Conservation (phyloP, 257 asterid genomes). For the Solanum sejunctum region DNA sequence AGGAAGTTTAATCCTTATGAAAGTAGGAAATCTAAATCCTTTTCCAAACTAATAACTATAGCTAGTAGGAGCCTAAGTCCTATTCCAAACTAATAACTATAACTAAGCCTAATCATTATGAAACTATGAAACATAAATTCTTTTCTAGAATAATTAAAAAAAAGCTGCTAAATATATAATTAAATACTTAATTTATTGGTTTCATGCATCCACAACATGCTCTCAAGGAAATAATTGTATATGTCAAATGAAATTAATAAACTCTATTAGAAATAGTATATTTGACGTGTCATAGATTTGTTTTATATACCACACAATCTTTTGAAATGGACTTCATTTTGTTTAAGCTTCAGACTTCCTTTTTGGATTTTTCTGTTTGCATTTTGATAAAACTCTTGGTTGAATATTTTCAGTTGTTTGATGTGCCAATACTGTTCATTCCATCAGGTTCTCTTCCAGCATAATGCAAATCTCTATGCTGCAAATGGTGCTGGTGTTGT, state of each 20-base stretch:
- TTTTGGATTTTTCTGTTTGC: not conserved
- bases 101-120: too few species aligned
- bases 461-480: slow-evolving; percentile 86
- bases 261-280: not conserved
- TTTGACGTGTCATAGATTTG: not conserved
- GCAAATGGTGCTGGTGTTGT: slow-evolving; percentile 99
- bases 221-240: not conserved
- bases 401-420: not conserved
- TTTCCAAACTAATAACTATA: too few species aligned
- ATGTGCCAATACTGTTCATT: slow-evolving; percentile 6
- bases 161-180: too few species aligned
- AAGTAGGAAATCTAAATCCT: too few species aligned
- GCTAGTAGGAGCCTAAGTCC: too few species aligned
- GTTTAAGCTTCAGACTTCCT: not conserved
- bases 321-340: not conserved
- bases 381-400: not conserved
- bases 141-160: too few species aligned
- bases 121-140: too few species aligned
- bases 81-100: too few species aligned
- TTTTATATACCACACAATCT: not conserved
- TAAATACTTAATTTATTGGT: too few species aligned
- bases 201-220: too few species aligned
- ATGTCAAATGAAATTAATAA: not conserved
- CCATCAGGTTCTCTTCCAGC: slow-evolving; percentile 69
- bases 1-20: too few species aligned